Base-by-base conservation (phyloP, 768 basidiomycete species). In the Epithele typhae region DNA sequence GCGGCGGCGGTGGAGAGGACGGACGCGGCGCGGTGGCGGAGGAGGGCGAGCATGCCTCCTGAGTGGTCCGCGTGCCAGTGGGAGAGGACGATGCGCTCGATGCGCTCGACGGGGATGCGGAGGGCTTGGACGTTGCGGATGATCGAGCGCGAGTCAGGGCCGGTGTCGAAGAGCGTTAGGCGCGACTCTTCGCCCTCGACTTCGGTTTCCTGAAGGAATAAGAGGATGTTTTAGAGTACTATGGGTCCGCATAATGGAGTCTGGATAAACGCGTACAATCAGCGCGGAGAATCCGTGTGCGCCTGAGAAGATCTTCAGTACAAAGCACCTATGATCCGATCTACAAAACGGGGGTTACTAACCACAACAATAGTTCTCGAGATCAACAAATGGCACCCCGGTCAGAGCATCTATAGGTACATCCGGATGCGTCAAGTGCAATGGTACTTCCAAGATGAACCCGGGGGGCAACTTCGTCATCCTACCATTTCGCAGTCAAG, bases 261-360 rank as follows among this genome's bases (percentile, higher is more conserved):
- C 18, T 36, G 18, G 15, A 32, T 36, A 23, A 8, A 24, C 4
- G 57, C 77, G 56, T 61, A 89, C 88, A 53, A 93, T 81, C 37
- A 92, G 68, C 25, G 79, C 82, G n/a, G 88, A 78, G 56, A 92
- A 84, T 1, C 90, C 90, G 67, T 92, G 90, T 1, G 89, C 89
- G 4, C 87, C 87, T 82, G 40, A n/a, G 32, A 19, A 15, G 30
- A 22, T 34, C n/a, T 14, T 33, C 23, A 22, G 21, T n/a, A n/a
- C 1, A 15, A n/a, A 17, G 18, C 22, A 7, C 1, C 1, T 11
- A 24, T 14, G 36, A 25, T 9, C 1, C 25, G n/a, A 34, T 34
- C 33, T 18, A n/a, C n/a, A n/a, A n/a, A n/a, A n/a, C n/a, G n/a
- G n/a, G n/a, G 35, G 7, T 6, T 62, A 69, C 78, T 48, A 71